phyloP scores from a whole-genome alignment of 2,329 filamentous ascomycete species.

The Ophiostoma himal-ulmi region DNA sequence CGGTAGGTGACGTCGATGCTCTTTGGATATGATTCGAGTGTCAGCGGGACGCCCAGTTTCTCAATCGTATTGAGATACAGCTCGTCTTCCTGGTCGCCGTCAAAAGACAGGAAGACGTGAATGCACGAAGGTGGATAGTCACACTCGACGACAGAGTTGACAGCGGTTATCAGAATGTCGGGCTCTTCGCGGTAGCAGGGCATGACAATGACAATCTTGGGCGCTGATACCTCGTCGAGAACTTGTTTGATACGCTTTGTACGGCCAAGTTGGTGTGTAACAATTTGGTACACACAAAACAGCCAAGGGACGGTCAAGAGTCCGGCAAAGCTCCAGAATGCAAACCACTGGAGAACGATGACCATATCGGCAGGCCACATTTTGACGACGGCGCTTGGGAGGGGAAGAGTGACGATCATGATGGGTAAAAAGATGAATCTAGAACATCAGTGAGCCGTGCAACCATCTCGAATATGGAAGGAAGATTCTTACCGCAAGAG shows the following conservation, averaged over 20 bases:
- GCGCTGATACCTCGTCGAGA: constrained; percentile 77
- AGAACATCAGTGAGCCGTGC: constrained; percentile 41
- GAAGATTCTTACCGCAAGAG: constrained; percentile 54
- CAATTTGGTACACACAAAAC: constrained; percentile 85
- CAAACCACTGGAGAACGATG: constrained; percentile 79
- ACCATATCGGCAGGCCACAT: constrained; percentile 69
- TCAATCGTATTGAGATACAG: constrained; percentile 81
- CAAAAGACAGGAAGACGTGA: constrained; percentile 92
- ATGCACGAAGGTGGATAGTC: constrained; percentile 90
- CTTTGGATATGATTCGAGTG: constrained; percentile 70
- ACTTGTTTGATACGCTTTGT: constrained; percentile 76
- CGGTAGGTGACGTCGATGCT: constrained; percentile 88
- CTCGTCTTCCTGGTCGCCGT: constrained; percentile 83
- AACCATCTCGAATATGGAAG: constrained; percentile 27
- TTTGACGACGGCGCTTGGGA: constrained; percentile 65
- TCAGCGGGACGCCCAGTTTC: constrained; percentile 73
- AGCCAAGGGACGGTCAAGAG: constrained; percentile 86
- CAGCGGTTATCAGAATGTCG: constrained; percentile 72
- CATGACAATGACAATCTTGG: constrained; percentile 95
- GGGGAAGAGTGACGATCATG: constrained; percentile 86
- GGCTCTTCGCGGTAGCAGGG: constrained; percentile 92
- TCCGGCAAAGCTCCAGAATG: constrained; percentile 85
- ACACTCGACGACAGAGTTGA: constrained; percentile 88
- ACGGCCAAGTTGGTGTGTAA: constrained; percentile 79
- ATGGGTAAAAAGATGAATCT: constrained; percentile 75